Conservation (phyloP, 2,329 filamentous ascomycete genomes). For the Sporothrix euskadiensis region DNA sequence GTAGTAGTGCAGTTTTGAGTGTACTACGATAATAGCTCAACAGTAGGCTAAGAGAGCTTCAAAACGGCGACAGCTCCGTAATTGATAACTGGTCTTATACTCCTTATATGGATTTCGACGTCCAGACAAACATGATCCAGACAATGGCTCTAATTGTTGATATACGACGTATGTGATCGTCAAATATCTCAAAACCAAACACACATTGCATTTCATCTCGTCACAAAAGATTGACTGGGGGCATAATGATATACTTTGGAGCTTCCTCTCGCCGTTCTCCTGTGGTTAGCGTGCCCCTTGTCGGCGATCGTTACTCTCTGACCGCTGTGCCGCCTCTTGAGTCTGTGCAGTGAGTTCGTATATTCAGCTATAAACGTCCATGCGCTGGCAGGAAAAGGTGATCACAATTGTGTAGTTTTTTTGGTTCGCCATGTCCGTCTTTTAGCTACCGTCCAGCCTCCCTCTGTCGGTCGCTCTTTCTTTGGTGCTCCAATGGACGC, state of each 20-base stretch:
- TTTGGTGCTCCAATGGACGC: background rate
- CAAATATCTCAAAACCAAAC: background rate
- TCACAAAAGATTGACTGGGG: background rate
- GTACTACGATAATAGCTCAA: background rate
- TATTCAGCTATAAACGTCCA: background rate
- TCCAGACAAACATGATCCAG: no score
- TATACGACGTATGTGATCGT: background rate
- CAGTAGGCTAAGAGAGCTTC: background rate
- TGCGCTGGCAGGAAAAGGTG: background rate
- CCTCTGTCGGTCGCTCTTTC: background rate
- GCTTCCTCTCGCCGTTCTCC: background rate
- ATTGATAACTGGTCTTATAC: background rate
- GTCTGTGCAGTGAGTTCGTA: background rate
- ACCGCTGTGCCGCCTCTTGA: background rate
- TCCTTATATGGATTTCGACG: background rate
- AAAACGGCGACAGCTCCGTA: background rate
- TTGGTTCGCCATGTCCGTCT: background rate
- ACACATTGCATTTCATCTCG: background rate
- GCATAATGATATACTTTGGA: background rate
- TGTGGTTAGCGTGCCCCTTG: background rate
- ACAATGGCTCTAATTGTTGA: background rate
- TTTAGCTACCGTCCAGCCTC: background rate
- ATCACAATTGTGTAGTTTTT: background rate
- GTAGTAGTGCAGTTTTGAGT: background rate
- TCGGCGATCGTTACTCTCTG: slow-evolving; percentile 2